Evolutionary conservation across 1,284 basidiomycete genomes (phyloP).

Genomic region (Marasmius sp.): DNA sequence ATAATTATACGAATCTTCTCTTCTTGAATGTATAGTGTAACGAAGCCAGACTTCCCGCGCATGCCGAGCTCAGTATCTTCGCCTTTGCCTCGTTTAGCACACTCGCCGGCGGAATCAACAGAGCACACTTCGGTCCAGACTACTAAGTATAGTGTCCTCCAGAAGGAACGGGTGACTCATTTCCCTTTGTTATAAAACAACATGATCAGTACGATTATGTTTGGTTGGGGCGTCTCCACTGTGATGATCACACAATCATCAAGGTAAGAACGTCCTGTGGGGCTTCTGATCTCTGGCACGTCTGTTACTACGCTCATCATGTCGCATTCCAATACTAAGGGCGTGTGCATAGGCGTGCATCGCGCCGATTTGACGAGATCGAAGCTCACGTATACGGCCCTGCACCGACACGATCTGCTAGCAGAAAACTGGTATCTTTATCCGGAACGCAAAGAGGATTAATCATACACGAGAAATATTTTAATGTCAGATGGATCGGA

Average conservation of each 20-base stretch:
- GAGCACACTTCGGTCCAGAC: conserved; percentile 15
- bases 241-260: background rate
- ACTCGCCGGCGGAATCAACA: conserved; percentile 15
- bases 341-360: background rate
- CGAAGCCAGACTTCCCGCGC: too few species aligned
- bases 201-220: background rate
- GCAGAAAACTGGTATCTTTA: background rate
- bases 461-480: too few species aligned
- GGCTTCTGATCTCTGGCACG: background rate
- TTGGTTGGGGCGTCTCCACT: too few species aligned
- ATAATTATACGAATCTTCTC: too few species aligned
- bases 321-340: background rate
- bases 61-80: too few species aligned
- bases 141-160: conserved; percentile 15
- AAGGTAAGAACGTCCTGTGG: background rate
- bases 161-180: background rate
- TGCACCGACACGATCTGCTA: conserved; percentile 8
- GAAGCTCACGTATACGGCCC: background rate
- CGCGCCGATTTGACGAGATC: background rate
- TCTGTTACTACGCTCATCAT: background rate
- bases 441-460: background rate
- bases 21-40: too few species aligned
- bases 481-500: too few species aligned
- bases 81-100: conserved; percentile 6
- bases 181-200: conserved; percentile 12